Conservation (phyloP, 768 basidiomycete species). For the Boletus rubescentipes region DNA sequence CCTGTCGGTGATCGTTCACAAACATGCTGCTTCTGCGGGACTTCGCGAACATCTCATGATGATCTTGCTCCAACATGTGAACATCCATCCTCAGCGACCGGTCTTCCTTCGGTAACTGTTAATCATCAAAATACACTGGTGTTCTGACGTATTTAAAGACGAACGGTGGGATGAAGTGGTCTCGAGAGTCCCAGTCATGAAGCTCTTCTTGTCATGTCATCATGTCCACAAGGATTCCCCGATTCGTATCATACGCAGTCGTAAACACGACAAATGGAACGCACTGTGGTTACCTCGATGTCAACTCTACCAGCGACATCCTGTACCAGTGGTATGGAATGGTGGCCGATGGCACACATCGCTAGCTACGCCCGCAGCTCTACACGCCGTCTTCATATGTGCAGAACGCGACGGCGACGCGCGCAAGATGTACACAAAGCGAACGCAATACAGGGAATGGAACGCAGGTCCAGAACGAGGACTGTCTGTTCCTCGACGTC, state of each 20-base stretch:
- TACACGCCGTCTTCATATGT: conserved; percentile 16
- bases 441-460: background rate
- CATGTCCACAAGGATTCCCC: background rate
- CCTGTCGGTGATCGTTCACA: conserved; percentile 1
- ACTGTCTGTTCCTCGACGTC: background rate
- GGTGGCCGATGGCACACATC: background rate
- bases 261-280: conserved; percentile 4
- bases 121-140: background rate
- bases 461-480: background rate
- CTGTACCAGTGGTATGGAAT: conserved; percentile 1
- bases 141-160: background rate
- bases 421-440: conserved; percentile 5
- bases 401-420: conserved; percentile 3
- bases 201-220: background rate
- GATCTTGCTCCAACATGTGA: too few species aligned
- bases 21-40: background rate
- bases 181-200: background rate
- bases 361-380: conserved; percentile 6
- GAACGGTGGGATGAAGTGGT: background rate
- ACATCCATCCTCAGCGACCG: background rate
- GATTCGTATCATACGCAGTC: background rate
- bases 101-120: background rate
- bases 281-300: conserved; percentile 3
- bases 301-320: background rate
- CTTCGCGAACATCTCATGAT: background rate